A percentile compares a stretch with the other conserved stretches of the same genome.
Conservation (phyloP, 73 alveolate species). For the Urostyla sp. region DNA sequence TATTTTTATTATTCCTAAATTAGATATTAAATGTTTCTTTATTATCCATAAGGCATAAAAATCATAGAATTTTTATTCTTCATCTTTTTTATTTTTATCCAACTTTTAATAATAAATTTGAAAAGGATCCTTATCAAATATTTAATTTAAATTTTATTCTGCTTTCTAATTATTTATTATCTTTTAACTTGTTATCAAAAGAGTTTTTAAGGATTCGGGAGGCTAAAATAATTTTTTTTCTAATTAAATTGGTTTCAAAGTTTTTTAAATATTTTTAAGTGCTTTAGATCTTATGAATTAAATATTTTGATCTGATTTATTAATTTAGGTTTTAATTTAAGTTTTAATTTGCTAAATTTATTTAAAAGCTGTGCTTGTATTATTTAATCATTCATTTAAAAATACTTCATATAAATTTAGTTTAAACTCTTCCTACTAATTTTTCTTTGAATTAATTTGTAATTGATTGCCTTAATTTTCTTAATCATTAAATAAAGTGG, state of each 20-base stretch:
- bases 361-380: neutral
- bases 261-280: no score
- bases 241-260: neutral
- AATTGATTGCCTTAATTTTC: neutral
- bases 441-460: neutral
- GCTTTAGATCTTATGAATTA: no score
- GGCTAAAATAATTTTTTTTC: neutral
- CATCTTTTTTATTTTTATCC: neutral
- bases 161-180: neutral
- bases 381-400: neutral
- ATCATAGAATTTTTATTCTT: constrained; percentile 10
- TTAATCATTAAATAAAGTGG: neutral
- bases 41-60: constrained; percentile 51
- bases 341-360: neutral
- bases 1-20: neutral
- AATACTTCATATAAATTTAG: neutral
- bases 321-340: neutral
- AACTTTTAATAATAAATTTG: no score
- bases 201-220: neutral
- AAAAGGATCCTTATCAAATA: neutral
- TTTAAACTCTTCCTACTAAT: neutral
- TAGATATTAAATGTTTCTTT: neutral
- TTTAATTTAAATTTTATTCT: neutral
- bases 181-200: neutral
- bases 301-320: neutral